Evolutionary conservation across 345 rosid species (phyloP).

Genomic region (Gossypium rotundifolium): DNA sequence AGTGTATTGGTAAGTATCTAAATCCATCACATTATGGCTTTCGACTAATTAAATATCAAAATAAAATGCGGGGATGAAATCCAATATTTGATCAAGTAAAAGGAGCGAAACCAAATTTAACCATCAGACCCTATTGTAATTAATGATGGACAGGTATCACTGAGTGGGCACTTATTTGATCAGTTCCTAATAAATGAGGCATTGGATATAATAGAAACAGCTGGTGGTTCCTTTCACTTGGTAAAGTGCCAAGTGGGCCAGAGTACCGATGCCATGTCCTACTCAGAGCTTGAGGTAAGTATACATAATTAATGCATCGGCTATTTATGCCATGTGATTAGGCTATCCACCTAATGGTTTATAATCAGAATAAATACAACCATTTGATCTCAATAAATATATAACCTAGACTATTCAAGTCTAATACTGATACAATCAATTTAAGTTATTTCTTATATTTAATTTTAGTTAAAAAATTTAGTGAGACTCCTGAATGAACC

Average conservation of each 20-base stretch:
- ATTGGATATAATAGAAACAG: slow-evolving; percentile 78
- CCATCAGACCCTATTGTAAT: slow-evolving; percentile 2
- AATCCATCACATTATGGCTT: background rate
- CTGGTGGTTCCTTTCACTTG: slow-evolving; percentile 86
- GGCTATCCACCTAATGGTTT: background rate
- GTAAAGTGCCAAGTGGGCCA: slow-evolving; percentile 87
- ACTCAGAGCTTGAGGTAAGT: slow-evolving; percentile 88
- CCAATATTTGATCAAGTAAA: no score
- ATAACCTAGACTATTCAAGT: no score
- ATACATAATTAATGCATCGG: background rate
- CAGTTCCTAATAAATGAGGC: slow-evolving; percentile 91
- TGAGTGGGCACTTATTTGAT: slow-evolving; percentile 91
- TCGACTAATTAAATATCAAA: no score
- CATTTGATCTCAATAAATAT: no score
- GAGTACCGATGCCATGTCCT: slow-evolving; percentile 55
- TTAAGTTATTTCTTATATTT: no score
- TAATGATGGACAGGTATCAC: slow-evolving; percentile 59
- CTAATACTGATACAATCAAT: no score
- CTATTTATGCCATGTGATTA: background rate
- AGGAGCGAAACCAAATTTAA: no score
- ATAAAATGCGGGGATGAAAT: no score
- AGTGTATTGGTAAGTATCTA: slow-evolving; percentile 55
- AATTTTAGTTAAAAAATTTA: no score
- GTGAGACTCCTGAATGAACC: no score
- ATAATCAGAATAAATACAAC: no score